These are phyloP conservation scores for Ramularia collo-cygni DNA, from an alignment of 2,329 filamentous ascomycete genomes.

Conservation along the genomic window DNA sequence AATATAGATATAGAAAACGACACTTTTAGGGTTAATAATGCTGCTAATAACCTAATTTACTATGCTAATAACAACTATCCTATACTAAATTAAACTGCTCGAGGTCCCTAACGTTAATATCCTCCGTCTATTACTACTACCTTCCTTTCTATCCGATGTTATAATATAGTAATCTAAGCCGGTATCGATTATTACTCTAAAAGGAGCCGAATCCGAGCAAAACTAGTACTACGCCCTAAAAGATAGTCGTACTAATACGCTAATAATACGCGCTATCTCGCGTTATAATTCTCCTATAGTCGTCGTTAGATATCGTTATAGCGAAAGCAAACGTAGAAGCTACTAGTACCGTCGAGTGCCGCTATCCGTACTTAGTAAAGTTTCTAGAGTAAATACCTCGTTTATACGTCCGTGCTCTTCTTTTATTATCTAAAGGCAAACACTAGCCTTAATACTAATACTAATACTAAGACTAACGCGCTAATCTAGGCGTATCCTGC, in stretches of 20 bases:
- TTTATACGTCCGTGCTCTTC: too few species aligned
- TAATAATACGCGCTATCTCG: not conserved
- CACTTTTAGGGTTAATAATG: too few species aligned
- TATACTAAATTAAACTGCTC: not conserved
- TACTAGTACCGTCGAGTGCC: not conserved
- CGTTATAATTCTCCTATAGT: not conserved
- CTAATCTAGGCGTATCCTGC: too few species aligned
- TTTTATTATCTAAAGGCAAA: not conserved
- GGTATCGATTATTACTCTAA: not conserved
- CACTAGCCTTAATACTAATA: not conserved
- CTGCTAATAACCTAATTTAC: not conserved
- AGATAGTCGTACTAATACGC: not conserved
- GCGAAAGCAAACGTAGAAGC: not conserved
- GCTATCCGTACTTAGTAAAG: not conserved
- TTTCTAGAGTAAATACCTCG: too few species aligned
- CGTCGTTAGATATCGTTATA: not conserved
- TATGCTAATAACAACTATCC: not conserved
- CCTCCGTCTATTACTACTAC: too few species aligned
- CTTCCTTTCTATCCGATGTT: too few species aligned
- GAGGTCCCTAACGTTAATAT: too few species aligned
- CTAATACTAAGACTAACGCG: not conserved
- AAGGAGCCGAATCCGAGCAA: too few species aligned
- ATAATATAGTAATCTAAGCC: not conserved
- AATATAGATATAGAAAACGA: too few species aligned
- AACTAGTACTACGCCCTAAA: too few species aligned